Evolutionary conservation across 345 rosid genomes (phyloP).

Genomic region (Eucalyptus curtisii): DNA sequence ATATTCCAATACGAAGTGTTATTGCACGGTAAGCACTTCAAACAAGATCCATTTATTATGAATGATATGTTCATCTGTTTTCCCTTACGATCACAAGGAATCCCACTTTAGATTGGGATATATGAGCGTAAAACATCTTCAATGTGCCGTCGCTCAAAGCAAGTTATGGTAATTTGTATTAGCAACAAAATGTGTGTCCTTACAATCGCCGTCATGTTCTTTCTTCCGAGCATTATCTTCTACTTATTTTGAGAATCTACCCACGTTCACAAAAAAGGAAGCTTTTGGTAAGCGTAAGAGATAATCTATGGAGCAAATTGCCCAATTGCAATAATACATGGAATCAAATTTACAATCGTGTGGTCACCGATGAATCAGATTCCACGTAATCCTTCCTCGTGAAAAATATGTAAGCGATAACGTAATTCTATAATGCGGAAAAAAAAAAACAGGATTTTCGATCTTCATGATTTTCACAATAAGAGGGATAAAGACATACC

Average conservation of each 20-base stretch:
- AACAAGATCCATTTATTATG: background rate
- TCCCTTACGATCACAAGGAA: background rate
- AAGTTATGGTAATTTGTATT: background rate
- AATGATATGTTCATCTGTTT: background rate
- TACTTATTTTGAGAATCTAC: background rate
- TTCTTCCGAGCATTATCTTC: background rate
- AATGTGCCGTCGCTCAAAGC: background rate
- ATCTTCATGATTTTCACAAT: too few relatives aligned
- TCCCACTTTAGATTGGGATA: background rate
- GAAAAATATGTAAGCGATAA: background rate
- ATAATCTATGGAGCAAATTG: background rate
- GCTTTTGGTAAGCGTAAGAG: background rate
- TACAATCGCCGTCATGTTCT: background rate
- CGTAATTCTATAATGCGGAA: too few relatives aligned
- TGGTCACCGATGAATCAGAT: background rate
- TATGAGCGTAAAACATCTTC: background rate
- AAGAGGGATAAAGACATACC: too few relatives aligned
- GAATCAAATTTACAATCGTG: background rate
- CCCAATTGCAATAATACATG: background rate
- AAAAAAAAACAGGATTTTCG: too few relatives aligned
- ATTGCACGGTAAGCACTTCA: background rate
- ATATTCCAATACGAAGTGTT: background rate
- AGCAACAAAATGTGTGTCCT: background rate
- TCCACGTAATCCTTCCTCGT: background rate
- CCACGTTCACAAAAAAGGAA: background rate